Conservation (phyloP, 805 yeast species). For the Cyberlindnera saturnus region DNA sequence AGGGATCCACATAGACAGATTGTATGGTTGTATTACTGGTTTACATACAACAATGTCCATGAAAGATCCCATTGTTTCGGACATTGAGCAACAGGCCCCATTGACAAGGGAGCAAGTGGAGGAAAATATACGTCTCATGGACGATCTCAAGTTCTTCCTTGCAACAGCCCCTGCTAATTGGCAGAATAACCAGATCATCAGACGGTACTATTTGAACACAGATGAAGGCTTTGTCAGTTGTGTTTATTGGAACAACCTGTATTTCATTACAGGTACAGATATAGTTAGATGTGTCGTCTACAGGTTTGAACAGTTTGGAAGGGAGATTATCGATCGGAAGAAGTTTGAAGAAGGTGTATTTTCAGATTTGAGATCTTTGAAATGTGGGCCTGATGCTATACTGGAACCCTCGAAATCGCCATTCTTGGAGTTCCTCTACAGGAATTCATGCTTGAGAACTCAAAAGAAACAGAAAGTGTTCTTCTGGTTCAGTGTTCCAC, state of each 20-base stretch:
- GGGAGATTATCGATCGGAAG: slow-evolving; percentile 77
- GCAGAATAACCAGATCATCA: slow-evolving; percentile 81
- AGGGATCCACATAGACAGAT: too few relatives aligned
- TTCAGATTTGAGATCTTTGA: slow-evolving; percentile 80
- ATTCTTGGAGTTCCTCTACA: slow-evolving; percentile 77
- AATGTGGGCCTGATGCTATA: slow-evolving; percentile 81
- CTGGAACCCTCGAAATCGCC: slow-evolving; percentile 83
- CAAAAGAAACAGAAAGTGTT: slow-evolving; percentile 96
- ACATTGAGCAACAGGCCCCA: background rate
- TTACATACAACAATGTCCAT: background rate
- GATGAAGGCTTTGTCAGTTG: slow-evolving; percentile 93
- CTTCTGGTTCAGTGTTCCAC: slow-evolving; percentile 95
- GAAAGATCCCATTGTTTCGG: background rate
- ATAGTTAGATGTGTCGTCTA: slow-evolving; percentile 88
- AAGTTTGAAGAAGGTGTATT: slow-evolving; percentile 96
- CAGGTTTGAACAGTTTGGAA: slow-evolving; percentile 84
- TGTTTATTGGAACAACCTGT: slow-evolving; percentile 85
- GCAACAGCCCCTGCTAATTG: slow-evolving; percentile 95
- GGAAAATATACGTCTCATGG: slow-evolving; percentile 57
- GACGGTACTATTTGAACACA: slow-evolving; percentile 78
- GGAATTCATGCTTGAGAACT: slow-evolving; percentile 82
- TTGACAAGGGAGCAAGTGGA: slow-evolving; percentile 25
- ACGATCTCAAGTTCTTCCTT: slow-evolving; percentile 77
- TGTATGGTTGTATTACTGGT: too few relatives aligned
- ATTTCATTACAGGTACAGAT: slow-evolving; percentile 92